A percentile compares a stretch with the other conserved stretches of the same genome.
Evolutionary conservation across 2,329 filamentous ascomycete species (phyloP).

Genomic region (Fusarium xylarioides): DNA sequence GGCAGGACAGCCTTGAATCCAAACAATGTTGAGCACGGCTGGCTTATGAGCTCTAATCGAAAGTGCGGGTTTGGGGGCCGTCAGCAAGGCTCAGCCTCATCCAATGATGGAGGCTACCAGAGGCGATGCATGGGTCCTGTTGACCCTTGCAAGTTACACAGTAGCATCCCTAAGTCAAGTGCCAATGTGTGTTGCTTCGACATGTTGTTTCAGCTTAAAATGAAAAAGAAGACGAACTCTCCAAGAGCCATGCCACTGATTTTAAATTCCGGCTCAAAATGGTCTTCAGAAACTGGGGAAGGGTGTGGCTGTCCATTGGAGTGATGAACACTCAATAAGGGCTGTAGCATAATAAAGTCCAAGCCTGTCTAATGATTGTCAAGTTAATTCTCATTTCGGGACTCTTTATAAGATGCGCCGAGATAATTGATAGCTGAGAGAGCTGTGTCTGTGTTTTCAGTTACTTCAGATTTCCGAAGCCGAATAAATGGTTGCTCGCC

Average conservation of each 20-base stretch:
- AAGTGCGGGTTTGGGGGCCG: neutral
- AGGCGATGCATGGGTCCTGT: neutral
- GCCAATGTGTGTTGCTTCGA: neutral
- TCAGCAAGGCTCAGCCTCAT: neutral
- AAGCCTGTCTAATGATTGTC: too few relatives aligned
- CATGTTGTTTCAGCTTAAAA: neutral
- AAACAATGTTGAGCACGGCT: neutral
- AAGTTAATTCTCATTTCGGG: too few relatives aligned
- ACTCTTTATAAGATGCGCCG: neutral
- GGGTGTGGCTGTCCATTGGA: neutral
- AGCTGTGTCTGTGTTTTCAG: neutral
- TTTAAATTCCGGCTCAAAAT: neutral
- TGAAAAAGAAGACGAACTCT: neutral
- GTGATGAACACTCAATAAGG: neutral
- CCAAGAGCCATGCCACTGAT: neutral
- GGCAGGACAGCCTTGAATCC: neutral
- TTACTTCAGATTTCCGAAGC: neutral
- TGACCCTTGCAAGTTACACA: neutral
- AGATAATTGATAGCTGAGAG: neutral
- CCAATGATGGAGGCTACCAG: neutral
- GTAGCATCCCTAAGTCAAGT: neutral
- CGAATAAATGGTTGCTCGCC: fast-evolving
- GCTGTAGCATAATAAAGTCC: neutral
- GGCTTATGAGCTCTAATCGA: neutral
- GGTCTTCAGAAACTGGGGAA: too few relatives aligned